Evolutionary conservation across 192 early-diverging fungal species (phyloP), one percentile per base, ranked within the genome.

Genomic region (Fimicolochytrium jonesii): DNA sequence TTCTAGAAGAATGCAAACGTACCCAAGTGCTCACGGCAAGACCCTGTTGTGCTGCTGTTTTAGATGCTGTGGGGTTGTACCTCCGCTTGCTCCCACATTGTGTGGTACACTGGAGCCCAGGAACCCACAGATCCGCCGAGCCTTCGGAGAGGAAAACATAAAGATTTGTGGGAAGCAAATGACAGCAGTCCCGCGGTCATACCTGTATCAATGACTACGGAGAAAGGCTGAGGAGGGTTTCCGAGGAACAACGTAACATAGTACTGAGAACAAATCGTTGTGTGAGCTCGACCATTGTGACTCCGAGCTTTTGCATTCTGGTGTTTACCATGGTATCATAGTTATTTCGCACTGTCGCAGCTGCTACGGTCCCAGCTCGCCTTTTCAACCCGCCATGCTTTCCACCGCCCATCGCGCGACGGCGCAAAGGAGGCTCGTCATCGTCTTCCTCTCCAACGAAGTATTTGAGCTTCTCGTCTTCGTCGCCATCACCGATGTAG

Each of bases 151-250:
- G 30, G 13, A 28, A 13, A 18, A 9, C 17, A 55, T 36, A 34
- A 37, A 33, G 11, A 55, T 7, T 3, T n/a, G n/a, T n/a, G n/a
- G n/a, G n/a, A n/a, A n/a, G n/a, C n/a, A n/a, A n/a, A n/a, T n/a
- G n/a, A 55, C 44, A 32, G 45, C 28, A 47, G 6, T n/a, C 9
- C 17, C 15, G 30, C 6, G 30, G 17, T 20, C 61, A 7, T 26
- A 64, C 61, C 64, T 11, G 66, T 67, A 33, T 67, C 66, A 50
- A 67, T 67, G 26, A 60, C 48, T 3, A 67, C 66, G 10, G 55
- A 49, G 37, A 58, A 67, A 31, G n/a, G 30, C n/a, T 39, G 33
- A 0, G 26, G 18, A 49, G 66, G 56, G 17, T 45, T 67, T 30
- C 66, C 66, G 30, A 67, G 28, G 17, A 30, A 26, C 23, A 67